Base-by-base conservation (phyloP, 1,284 basidiomycete genomes). In the Mycosarcoma maydis region DNA sequence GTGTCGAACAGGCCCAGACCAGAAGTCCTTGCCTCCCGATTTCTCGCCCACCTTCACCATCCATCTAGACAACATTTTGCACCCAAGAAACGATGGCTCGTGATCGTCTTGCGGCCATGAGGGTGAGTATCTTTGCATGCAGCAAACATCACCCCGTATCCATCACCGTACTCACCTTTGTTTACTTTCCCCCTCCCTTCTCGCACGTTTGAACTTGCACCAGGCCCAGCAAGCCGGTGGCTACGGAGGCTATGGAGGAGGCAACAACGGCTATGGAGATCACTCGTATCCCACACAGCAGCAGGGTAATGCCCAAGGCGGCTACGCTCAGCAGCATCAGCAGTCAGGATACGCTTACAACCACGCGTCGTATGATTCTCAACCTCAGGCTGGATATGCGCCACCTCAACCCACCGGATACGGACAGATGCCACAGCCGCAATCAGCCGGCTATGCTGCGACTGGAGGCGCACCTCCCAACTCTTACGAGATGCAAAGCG, bases 221-320 rank as follows among this genome's bases (percentile, higher is more conserved):
- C 41, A 71, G 64, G 79, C 57, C 48, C 70, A 73, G 42, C 70
- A 75, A 44, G 70, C 75, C 6, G 74, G 73, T 47, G 78, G 78
- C 19, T 80, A 80, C 55, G 76, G 76, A 39, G 77, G 76, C 17
- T 69, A 71, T 23, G 66, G 69, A 32, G 62, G 61, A 22, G 74
- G 76, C 33, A 80, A 81, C 74, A 78, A 80, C 45, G 79, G 79
- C 27, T 80, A 80, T 36, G 79, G 77, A n/a, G 79, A 81, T 37
- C 79, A 81, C 51, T 72, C 78, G 20, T 81, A 73, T 50, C 79
- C 79, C 3, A 70, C 78, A 27, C 79, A 77, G 55, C 76, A 81
- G 58, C 61, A 45, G 23, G 52, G 42, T 17, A 39, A 6, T 41
- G 34, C 41, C 17, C 72, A 76, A 54, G 66, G 23, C 17, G 58